phyloP scores from a whole-genome alignment of 164 flowering plant genomes.

The Chimonanthus salicifolius region DNA sequence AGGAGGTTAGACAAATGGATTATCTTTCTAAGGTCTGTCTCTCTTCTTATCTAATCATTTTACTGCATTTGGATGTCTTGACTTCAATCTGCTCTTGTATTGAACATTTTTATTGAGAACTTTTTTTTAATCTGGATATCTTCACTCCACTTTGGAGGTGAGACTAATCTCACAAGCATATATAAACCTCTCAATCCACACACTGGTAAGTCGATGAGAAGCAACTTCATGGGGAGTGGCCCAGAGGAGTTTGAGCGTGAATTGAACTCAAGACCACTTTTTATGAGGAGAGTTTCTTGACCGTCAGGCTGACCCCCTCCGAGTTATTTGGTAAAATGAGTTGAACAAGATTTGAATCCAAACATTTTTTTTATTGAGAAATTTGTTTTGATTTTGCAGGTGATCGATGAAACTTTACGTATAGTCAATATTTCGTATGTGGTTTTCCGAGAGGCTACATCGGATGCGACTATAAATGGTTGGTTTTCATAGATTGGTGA shows the following conservation, averaged over 20 bases:
- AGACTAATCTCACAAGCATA: too few species aligned
- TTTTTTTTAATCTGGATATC: too few species aligned
- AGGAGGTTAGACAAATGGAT: conserved; percentile 67
- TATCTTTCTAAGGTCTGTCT: conserved; percentile 62
- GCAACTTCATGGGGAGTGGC: too few species aligned
- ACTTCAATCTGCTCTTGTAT: not conserved
- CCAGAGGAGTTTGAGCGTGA: too few species aligned
- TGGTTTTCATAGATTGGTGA: conserved; percentile 28
- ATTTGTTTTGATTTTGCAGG: conserved; percentile 29
- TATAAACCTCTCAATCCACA: too few species aligned
- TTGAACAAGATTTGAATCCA: too few species aligned
- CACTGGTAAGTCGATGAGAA: too few species aligned
- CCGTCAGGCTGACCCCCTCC: too few species aligned
- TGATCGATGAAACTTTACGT: conserved; percentile 80
- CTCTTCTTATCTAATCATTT: not conserved
- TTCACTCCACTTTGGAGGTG: too few species aligned
- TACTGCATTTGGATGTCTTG: not conserved
- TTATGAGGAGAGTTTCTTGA: too few species aligned
- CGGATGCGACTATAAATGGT: conserved; percentile 57
- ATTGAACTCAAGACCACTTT: too few species aligned
- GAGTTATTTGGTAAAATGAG: too few species aligned
- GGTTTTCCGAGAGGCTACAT: conserved; percentile 67
- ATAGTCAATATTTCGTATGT: conserved; percentile 53
- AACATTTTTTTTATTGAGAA: not conserved
- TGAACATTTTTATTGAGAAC: not conserved